A percentile compares a stretch with the other conserved stretches of the same genome.
Evolutionary conservation across 495 filamentous ascomycete genomes (phyloP).

Genomic region (Amphirosellinia nigrospora): DNA sequence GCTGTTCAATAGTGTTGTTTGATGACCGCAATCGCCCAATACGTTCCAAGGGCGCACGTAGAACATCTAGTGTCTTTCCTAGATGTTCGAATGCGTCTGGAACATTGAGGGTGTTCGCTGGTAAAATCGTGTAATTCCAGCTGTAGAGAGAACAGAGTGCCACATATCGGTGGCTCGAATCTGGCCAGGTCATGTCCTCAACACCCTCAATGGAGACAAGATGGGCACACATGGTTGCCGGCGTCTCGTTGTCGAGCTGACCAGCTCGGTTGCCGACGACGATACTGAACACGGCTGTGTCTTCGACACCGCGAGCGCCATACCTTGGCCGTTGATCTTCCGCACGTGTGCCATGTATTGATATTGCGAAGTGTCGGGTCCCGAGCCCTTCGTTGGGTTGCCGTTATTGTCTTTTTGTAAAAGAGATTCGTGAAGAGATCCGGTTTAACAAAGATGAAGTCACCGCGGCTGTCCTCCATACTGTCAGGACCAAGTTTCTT

Average conservation of each 20-base stretch:
- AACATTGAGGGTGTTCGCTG: slow-evolving; percentile 43
- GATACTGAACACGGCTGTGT: slow-evolving; percentile 44
- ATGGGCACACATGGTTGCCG: slow-evolving; percentile 38
- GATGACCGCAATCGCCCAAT: neutral
- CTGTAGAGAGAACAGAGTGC: slow-evolving; percentile 48
- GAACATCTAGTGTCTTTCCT: slow-evolving; percentile 20
- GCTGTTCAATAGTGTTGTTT: neutral
- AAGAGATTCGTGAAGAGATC: slow-evolving; percentile 36
- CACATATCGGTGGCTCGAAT: slow-evolving; percentile 31
- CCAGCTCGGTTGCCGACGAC: slow-evolving; percentile 46
- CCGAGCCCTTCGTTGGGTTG: slow-evolving; percentile 13
- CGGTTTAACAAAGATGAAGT: no score
- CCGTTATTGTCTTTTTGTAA: slow-evolving; percentile 20
- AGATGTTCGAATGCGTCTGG: slow-evolving; percentile 33
- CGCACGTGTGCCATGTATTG: slow-evolving; percentile 54
- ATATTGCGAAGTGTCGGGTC: slow-evolving; percentile 34
- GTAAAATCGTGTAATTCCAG: slow-evolving; percentile 54
- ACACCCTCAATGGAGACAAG: slow-evolving; percentile 48
- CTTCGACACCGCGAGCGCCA: slow-evolving; percentile 41
- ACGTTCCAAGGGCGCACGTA: slow-evolving; percentile 2
- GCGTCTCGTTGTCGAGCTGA: slow-evolving; percentile 30
- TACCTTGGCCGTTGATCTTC: slow-evolving; percentile 47
- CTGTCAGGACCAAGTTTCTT: no score
- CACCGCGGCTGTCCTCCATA: no score
- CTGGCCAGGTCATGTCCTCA: slow-evolving; percentile 27